phyloP scores from a whole-genome alignment of 495 filamentous ascomycete species.

The Talaromyces trachyspermus region DNA sequence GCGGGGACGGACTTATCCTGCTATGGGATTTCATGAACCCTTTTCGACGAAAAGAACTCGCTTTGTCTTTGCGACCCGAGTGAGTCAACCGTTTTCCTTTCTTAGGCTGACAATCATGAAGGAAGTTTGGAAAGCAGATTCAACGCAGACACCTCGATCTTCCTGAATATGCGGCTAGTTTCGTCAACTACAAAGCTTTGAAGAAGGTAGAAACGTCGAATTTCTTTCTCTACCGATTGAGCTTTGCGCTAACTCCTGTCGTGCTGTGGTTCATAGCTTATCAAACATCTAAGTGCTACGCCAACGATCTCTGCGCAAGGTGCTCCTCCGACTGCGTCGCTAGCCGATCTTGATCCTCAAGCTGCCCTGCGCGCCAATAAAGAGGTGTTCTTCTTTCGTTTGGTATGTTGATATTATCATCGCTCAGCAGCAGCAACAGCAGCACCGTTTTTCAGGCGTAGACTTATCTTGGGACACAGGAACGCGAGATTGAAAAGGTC shows the following conservation, averaged over 20 bases:
- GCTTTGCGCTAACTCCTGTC: not conserved
- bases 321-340: conserved; percentile 46
- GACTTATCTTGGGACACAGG: conserved; percentile 46
- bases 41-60: not conserved
- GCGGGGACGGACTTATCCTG: too few relatives aligned
- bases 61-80: not conserved
- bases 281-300: conserved; percentile 92
- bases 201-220: conserved; percentile 72
- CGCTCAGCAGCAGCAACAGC: not conserved
- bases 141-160: conserved; percentile 98
- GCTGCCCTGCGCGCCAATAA: conserved; percentile 92
- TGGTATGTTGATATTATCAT: conserved; percentile 53
- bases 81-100: not conserved
- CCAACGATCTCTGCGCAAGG: conserved; percentile 72
- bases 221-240: not conserved
- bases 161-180: conserved; percentile 97
- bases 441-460: not conserved
- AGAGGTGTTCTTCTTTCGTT: conserved; percentile 95
- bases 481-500: conserved; percentile 96
- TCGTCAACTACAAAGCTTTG: conserved; percentile 97
- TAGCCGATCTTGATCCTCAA: conserved; percentile 66
- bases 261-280: conserved; percentile 51
- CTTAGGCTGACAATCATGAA: conserved; percentile 25
- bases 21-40: too few relatives aligned
- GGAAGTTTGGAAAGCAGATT: conserved; percentile 99